These are phyloP conservation scores for Solanum tarapatanum DNA, from an alignment of 257 asterid species.

Conservation along the genomic window DNA sequence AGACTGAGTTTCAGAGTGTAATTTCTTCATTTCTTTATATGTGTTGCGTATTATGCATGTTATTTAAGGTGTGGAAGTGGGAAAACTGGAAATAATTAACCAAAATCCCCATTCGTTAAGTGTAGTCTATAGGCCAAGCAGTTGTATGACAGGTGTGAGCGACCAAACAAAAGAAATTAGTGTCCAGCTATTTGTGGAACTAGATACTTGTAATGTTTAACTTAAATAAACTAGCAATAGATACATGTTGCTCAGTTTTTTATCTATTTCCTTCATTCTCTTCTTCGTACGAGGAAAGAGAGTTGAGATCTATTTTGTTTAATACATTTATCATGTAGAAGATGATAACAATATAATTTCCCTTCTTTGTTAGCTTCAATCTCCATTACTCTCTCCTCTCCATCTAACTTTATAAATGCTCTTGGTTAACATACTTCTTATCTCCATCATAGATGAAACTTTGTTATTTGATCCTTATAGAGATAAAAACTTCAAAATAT, in stretches of 20 bases:
- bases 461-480: neutral
- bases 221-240: neutral
- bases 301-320: neutral
- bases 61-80: neutral
- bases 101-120: neutral
- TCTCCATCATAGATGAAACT: neutral
- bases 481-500: neutral
- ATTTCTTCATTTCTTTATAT: neutral
- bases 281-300: neutral
- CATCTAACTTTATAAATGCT: neutral
- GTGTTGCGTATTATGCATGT: neutral
- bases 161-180: neutral
- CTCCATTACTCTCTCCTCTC: neutral
- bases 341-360: neutral
- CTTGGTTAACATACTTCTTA: neutral
- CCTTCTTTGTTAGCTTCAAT: neutral
- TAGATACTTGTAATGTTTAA: neutral
- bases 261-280: neutral
- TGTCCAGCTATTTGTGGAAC: neutral
- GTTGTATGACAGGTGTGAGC: neutral
- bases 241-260: neutral
- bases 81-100: neutral
- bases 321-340: neutral
- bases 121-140: neutral
- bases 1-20: neutral